A percentile compares a stretch with the other conserved stretches of the same genome.
Evolutionary conservation across 768 basidiomycete genomes (phyloP).

Genomic region (Kwoniella dejecticola): DNA sequence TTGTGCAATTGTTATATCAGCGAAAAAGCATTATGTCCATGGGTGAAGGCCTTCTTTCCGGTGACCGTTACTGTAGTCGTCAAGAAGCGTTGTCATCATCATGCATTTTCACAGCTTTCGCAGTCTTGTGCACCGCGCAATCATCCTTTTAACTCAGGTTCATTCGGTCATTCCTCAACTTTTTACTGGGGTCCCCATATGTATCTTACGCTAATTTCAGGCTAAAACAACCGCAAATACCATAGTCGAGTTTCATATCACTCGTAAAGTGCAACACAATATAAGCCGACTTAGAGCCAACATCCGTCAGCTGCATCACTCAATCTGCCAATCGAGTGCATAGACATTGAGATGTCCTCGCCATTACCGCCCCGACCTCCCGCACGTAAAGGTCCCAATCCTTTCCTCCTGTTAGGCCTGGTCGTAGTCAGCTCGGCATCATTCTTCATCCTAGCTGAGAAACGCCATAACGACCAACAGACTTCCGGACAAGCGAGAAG

Average conservation of each 20-base stretch:
- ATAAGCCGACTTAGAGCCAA: no score
- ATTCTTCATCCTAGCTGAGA: conserved; percentile 38
- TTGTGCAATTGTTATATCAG: neutral
- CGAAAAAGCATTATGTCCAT: no score
- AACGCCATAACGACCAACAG: conserved; percentile 29
- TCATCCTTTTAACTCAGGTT: neutral
- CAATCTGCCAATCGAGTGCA: neutral
- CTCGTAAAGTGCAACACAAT: no score
- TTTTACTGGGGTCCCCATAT: neutral
- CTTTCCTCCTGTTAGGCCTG: conserved; percentile 41
- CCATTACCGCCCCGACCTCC: conserved; percentile 20
- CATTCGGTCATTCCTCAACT: neutral
- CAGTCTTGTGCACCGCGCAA: neutral
- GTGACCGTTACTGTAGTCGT: no score
- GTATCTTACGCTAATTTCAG: neutral
- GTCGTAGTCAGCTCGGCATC: conserved; percentile 32
- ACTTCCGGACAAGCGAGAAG: conserved; percentile 15
- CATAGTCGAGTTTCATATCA: no score
- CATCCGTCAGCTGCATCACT: no score
- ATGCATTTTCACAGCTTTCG: conserved; percentile 2
- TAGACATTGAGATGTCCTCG: neutral
- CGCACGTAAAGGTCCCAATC: conserved; percentile 42
- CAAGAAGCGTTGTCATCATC: no score
- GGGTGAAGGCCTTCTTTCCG: no score
- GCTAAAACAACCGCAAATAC: no score